Percentiles rank a stretch among this genome's conserved stretches.
Evolutionary conservation across 1,139 yeast genomes (phyloP).

Genomic region (Saccharomycopsis hybrid): DNA sequence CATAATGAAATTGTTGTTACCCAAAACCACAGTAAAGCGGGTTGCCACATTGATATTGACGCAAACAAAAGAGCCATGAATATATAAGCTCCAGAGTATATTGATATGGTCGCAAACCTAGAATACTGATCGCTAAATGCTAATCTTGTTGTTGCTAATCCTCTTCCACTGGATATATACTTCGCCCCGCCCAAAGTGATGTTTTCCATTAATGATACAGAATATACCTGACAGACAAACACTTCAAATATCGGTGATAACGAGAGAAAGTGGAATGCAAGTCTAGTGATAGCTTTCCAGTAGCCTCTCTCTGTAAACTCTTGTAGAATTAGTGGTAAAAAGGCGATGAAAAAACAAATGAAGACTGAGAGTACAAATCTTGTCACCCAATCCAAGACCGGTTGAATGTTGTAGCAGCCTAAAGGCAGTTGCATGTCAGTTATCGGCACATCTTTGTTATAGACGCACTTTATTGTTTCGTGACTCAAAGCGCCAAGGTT

Average conservation of each 20-base stretch:
- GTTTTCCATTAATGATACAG: conserved; percentile 59
- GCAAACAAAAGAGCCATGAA: conserved; percentile 57
- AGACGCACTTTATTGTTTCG: conserved; percentile 56
- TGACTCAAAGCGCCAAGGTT: conserved; percentile 63
- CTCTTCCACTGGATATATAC: conserved; percentile 71
- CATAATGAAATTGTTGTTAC: conserved; percentile 57
- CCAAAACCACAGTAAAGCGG: conserved; percentile 71
- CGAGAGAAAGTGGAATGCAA: conserved; percentile 54
- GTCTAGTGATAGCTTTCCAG: conserved; percentile 62
- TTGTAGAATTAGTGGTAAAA: conserved; percentile 63
- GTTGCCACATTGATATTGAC: conserved; percentile 68
- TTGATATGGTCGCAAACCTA: conserved; percentile 65
- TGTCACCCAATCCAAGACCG: conserved; percentile 67
- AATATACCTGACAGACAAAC: conserved; percentile 66
- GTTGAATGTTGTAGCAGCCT: conserved; percentile 62
- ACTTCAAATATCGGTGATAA: conserved; percentile 69
- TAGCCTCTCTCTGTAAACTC: conserved; percentile 69
- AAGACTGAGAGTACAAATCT: conserved; percentile 69
- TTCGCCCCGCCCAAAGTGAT: conserved; percentile 73
- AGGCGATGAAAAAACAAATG: conserved; percentile 68
- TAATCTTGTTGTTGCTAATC: conserved; percentile 69
- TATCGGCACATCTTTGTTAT: conserved; percentile 53
- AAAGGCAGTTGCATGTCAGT: conserved; percentile 53
- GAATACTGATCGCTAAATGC: conserved; percentile 63
- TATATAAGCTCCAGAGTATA: conserved; percentile 63